phyloP scores from a whole-genome alignment of 78 protist species.

The Bodo saltans region DNA sequence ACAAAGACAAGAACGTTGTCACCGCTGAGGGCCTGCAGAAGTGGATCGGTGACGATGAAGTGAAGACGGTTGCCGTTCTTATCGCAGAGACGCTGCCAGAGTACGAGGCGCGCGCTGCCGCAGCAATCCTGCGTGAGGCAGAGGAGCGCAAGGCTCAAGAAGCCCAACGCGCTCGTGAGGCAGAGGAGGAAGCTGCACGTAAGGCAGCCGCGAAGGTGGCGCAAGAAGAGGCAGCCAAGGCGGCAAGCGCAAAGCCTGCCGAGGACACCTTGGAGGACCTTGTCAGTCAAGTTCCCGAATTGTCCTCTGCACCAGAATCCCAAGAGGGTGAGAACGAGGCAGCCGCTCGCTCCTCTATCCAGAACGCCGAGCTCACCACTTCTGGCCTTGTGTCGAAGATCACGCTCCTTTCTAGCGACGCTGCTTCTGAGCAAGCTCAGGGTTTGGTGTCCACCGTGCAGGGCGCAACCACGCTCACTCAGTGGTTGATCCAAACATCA shows the following conservation, averaged over 20 bases:
- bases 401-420: too few species aligned
- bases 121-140: neutral
- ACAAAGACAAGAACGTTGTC: neutral
- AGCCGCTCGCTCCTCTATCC: too few species aligned
- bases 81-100: constrained; percentile 3
- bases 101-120: neutral
- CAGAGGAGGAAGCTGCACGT: neutral
- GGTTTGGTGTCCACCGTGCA: too few species aligned
- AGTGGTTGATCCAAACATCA: too few species aligned
- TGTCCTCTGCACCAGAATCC: too few species aligned
- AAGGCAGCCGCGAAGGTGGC: neutral
- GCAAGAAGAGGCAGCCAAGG: constrained; percentile 3
- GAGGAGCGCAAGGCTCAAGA: neutral
- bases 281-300: too few species aligned
- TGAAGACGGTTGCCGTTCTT: neutral
- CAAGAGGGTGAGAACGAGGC: too few species aligned
- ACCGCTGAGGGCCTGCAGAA: constrained; percentile 15
- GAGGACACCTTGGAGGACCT: neutral
- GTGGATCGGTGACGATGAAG: constrained; percentile 21
- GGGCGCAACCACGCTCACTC: too few species aligned
- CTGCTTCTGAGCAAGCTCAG: too few species aligned
- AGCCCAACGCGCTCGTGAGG: neutral
- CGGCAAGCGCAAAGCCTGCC: neutral
- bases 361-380: too few species aligned
- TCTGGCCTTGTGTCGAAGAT: too few species aligned